Evolutionary conservation across 257 asterid genomes (phyloP), one percentile per base, ranked within the genome.

Genomic region (Apocynum venetum): DNA sequence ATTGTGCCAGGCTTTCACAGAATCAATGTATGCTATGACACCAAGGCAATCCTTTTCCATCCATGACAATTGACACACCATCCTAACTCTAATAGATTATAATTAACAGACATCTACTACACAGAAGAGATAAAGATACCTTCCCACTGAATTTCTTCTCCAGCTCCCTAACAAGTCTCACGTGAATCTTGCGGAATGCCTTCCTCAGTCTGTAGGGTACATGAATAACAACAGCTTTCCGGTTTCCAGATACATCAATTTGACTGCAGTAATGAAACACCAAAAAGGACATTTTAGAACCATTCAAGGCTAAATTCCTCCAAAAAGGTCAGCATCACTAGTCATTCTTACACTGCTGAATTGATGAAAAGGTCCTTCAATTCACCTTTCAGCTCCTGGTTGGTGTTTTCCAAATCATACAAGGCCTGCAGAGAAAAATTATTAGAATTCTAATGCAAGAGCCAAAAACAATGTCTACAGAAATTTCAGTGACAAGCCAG

Each of bases 101-200:
- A 41, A 43, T 43, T 68, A 68, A 68, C 31, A 7, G 43, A 6
- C 73, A 68, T 68, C 35, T 0, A 68, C 8, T 11, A 14, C 2
- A 44, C 19, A 6, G 53, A 38, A 17, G 47, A 68, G 48, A 43
- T 8, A 46, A 7, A 10, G 35, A 43, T 87, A 93, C 98, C 96
- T 93, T 92, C 68, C 98, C 97, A 41, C 98, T 92, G 92, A 93
- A 93, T 78, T 93, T 93, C 94, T 93, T 92, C 86, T 93, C 98
- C 7, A 93, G 91, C 88, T 93, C 97, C 67, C 98, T 85, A 73
- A 93, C 97, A 73, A 93, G 89, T 85, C 92, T 84, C 25, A 90
- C 83, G 40, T 93, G 98, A 73, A 93, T 87, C 91, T 93, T 93
- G 82, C 97, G 96, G 92, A 91, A 93, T 72, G 93, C 82, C 80